A percentile compares a stretch with the other conserved stretches of the same genome.
phyloP scores from a whole-genome alignment of 257 asterid species.

The Anisodus acutangulus region DNA sequence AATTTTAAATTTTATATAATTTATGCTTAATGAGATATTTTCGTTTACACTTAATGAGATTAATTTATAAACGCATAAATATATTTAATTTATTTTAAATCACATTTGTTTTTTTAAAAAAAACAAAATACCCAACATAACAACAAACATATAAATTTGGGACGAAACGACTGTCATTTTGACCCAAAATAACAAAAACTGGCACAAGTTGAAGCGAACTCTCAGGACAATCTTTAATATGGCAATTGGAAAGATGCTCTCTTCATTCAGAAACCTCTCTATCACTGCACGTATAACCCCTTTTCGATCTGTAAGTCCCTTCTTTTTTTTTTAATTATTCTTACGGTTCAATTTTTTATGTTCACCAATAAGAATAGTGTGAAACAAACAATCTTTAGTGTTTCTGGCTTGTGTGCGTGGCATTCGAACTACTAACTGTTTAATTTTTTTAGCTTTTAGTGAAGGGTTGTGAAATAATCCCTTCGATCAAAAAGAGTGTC shows the following conservation, averaged over 20 bases:
- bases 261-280: conserved; percentile 52
- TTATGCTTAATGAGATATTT: too few relatives aligned
- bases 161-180: not conserved
- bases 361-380: not conserved
- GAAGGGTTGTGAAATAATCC: too few relatives aligned
- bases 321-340: not conserved
- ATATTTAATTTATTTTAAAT: too few relatives aligned
- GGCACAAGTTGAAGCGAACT: not conserved
- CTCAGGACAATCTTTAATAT: conserved; percentile 28
- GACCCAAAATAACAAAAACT: conserved; percentile 11
- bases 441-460: too few relatives aligned
- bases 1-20: too few relatives aligned
- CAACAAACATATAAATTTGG: too few relatives aligned
- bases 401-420: not conserved
- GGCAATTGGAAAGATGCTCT: conserved; percentile 55
- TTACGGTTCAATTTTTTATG: not conserved
- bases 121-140: too few relatives aligned
- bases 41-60: too few relatives aligned
- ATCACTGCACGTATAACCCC: conserved; percentile 36
- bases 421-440: not conserved
- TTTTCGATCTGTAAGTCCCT: conserved; percentile 59
- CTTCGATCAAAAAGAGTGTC: too few relatives aligned
- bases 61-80: too few relatives aligned
- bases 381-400: not conserved
- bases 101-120: too few relatives aligned